phyloP scores from a whole-genome alignment of 805 yeast genomes.

The Metschnikowia matae region DNA sequence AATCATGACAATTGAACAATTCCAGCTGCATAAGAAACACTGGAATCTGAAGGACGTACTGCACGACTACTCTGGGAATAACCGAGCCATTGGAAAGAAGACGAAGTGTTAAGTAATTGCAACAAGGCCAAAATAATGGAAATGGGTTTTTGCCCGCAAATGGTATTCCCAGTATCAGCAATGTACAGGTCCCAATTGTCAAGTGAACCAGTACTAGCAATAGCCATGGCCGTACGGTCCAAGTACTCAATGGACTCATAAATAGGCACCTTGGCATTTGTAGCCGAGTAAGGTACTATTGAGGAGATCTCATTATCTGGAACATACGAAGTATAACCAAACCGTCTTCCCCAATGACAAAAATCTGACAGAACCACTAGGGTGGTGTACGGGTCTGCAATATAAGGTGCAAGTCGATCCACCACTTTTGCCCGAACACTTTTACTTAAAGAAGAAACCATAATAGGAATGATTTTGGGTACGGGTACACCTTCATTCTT shows the following conservation, averaged over 20 bases:
- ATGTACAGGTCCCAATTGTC: conserved; percentile 65
- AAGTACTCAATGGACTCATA: conserved; percentile 68
- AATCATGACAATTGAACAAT: conserved; percentile 31
- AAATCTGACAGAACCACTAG: conserved; percentile 87
- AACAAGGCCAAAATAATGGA: conserved; percentile 55
- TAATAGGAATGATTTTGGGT: conserved; percentile 66
- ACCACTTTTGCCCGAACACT: conserved; percentile 45
- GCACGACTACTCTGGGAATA: conserved; percentile 74
- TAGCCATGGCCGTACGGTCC: conserved; percentile 67
- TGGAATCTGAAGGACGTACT: conserved; percentile 49
- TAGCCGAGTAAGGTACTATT: conserved; percentile 8
- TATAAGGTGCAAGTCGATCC: conserved; percentile 45
- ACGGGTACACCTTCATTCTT: conserved; percentile 25
- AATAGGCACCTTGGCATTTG: conserved; percentile 40
- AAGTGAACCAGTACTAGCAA: conserved; percentile 54
- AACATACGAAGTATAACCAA: conserved; percentile 39
- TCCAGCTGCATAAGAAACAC: conserved; percentile 92
- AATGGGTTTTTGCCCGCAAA: conserved; percentile 89
- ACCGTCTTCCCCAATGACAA: conserved; percentile 79
- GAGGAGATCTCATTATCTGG: conserved; percentile 10
- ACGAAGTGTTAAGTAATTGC: conserved; percentile 33
- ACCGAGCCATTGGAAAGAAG: conserved; percentile 63
- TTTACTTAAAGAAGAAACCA: conserved; percentile 63
- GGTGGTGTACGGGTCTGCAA: conserved; percentile 53
- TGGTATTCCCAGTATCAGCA: conserved; percentile 71